Evolutionary conservation across 495 filamentous ascomycete species (phyloP), one percentile per base, ranked within the genome.

Genomic region (Recurvomyces mirabilis): DNA sequence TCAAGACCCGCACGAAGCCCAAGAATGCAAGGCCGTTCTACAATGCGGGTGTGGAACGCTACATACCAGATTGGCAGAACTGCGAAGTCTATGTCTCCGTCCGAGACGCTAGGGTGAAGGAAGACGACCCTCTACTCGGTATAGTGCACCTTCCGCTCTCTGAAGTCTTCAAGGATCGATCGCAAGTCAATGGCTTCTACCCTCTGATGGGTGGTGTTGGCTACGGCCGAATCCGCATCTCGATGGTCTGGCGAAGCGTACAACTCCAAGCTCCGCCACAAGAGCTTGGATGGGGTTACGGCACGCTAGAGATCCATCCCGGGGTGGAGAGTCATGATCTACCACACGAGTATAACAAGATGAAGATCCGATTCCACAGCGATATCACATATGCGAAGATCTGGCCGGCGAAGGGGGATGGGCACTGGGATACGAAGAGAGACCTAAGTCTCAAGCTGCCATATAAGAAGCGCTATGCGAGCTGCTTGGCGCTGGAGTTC

Each of bases 11-110:
- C 10, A 81, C 81, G 5, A 86, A 86, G 53, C 81, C 81, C 4
- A 84, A 82, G 65, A 84, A 80, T 43, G 69, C 75, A 1, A 82
- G 80, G 45, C 81, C 81, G 0, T 86, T 84, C 58, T 84, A 83
- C 68, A 86, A 84, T 50, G 81, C 81, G 1, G 77, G 77, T n/a
- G 79, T 74, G 0, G 81, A 86, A 51, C 67, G 77, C 2, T 79
- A 83, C 32, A 67, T 84, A 28, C 65, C 73, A n/a, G 75, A 86
- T 56, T 83, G 75, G 70, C 63, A 61, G 12, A 70, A 63, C n/a
- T 67, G 75, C 15, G 78, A 82, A 51, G 61, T 84, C 31, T 74
- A 82, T 36, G 47, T 86, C 7, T 64, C 68, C 11, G 79, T 83
- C n/a, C 64, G 78, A 1, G 81, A 86, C 49, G 65, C 68, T 5